Percentiles rank a stretch among this genome's conserved stretches.
phyloP scores from a whole-genome alignment of 2,329 filamentous ascomycete species.

The Venturia effusa region DNA sequence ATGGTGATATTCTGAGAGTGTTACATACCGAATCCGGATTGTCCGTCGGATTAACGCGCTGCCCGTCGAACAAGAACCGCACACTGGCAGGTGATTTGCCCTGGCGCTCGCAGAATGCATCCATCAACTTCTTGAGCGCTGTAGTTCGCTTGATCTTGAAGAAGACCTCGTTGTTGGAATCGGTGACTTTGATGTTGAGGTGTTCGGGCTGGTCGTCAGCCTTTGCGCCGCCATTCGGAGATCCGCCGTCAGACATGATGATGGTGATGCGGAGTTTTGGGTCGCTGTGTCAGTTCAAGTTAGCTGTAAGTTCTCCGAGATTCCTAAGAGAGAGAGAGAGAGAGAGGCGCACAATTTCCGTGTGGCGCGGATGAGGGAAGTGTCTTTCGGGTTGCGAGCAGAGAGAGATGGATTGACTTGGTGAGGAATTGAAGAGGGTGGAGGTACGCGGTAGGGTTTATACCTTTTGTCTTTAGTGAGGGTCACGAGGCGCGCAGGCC shows the following conservation, averaged over 20 bases:
- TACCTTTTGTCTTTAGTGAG: background rate
- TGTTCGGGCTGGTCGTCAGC: slow-evolving; percentile 56
- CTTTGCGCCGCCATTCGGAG: slow-evolving; percentile 18
- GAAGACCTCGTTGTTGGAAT: slow-evolving; percentile 99
- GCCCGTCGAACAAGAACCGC: slow-evolving; percentile 93
- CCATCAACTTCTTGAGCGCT: slow-evolving; percentile 95
- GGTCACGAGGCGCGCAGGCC: background rate
- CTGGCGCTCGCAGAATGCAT: slow-evolving; percentile 92
- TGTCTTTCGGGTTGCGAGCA: background rate
- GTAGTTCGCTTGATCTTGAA: slow-evolving; percentile 99
- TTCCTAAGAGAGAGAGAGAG: background rate
- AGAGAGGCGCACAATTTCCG: background rate
- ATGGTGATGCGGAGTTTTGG: background rate
- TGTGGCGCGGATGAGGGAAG: background rate
- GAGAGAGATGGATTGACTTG: background rate
- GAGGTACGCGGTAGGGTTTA: slow-evolving; percentile 10
- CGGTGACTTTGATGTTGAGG: slow-evolving; percentile 97
- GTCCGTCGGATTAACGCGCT: slow-evolving; percentile 77
- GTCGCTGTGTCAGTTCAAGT: background rate
- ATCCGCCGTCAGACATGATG: slow-evolving; percentile 35
- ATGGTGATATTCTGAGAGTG: background rate
- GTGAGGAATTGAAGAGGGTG: slow-evolving; percentile 10
- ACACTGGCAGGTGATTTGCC: slow-evolving; percentile 79
- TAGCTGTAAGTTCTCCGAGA: background rate
- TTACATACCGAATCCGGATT: slow-evolving; percentile 79